Conservation (phyloP, 2,329 filamentous ascomycete species). For the Fusarium pseudocircinatum region DNA sequence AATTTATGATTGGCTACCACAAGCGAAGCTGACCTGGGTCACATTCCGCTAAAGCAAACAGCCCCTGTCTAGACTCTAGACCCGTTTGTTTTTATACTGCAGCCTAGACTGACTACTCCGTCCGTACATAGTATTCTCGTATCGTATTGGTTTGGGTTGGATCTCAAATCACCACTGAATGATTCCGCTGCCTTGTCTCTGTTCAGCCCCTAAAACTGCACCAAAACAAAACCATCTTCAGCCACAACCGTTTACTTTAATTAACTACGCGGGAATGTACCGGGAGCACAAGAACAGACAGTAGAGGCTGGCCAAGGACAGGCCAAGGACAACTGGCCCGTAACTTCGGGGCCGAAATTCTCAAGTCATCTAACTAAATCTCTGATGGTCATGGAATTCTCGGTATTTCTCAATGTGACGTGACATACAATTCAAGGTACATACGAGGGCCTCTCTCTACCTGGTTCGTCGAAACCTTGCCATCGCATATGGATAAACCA, state of each 20-base stretch:
- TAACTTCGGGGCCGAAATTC: conserved; percentile 18
- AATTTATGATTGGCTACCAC: conserved; percentile 43
- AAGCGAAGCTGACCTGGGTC: conserved; percentile 42
- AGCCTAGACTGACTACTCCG: not conserved
- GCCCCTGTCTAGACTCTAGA: conserved; percentile 16
- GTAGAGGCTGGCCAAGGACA: not conserved
- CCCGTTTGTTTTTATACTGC: not conserved
- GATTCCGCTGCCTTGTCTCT: not conserved
- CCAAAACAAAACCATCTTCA: not conserved
- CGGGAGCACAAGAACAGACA: not conserved
- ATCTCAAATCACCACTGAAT: not conserved
- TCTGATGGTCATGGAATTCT: not conserved
- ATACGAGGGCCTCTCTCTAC: not conserved
- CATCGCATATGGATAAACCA: not conserved
- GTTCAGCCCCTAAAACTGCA: not conserved
- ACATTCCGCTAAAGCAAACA: conserved; percentile 37
- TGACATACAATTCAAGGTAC: not conserved
- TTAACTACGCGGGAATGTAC: not conserved
- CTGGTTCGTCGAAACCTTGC: not conserved
- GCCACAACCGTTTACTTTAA: conserved; percentile 21
- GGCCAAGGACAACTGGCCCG: not conserved
- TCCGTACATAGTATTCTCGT: not conserved
- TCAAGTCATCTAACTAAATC: not conserved
- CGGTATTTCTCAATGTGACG: not conserved
- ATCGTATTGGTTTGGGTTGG: not conserved